Evolutionary conservation across 2,329 filamentous ascomycete genomes (phyloP).

Genomic region (Fusarium sp.): DNA sequence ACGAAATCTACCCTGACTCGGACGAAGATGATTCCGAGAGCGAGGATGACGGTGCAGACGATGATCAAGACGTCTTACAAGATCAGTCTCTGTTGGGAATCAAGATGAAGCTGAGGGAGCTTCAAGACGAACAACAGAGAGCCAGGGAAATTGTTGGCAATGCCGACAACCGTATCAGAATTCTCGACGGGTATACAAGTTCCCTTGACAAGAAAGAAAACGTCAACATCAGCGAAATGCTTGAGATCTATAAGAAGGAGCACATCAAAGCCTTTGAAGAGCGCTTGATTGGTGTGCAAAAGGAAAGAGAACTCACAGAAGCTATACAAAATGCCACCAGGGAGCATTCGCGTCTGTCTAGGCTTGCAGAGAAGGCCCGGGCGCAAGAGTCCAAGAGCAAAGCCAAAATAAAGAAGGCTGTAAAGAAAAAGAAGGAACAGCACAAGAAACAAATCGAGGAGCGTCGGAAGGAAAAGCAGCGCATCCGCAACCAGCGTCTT

Average conservation of each 20-base stretch:
- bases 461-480: slow-evolving; percentile 56
- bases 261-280: slow-evolving; percentile 59
- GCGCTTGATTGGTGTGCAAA: slow-evolving; percentile 51
- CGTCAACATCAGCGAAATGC: slow-evolving; percentile 52
- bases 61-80: slow-evolving; percentile 43
- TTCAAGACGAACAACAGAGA: slow-evolving; percentile 43
- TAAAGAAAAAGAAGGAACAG: slow-evolving; percentile 53
- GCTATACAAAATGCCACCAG: slow-evolving; percentile 51
- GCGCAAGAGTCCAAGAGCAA: slow-evolving; percentile 48
- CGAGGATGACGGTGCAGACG: slow-evolving; percentile 42
- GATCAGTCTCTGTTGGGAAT: slow-evolving; percentile 42
- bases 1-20: slow-evolving; percentile 65
- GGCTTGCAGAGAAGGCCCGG: slow-evolving; percentile 46
- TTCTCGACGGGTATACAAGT: slow-evolving; percentile 57
- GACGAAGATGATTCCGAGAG: slow-evolving; percentile 53
- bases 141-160: slow-evolving; percentile 43
- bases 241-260: slow-evolving; percentile 59
- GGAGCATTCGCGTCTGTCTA: slow-evolving; percentile 51
- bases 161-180: slow-evolving; percentile 53
- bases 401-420: slow-evolving; percentile 53
- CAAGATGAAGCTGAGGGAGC: slow-evolving; percentile 48
- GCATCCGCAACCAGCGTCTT: slow-evolving; percentile 58
- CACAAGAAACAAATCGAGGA: slow-evolving; percentile 54
- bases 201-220: slow-evolving; percentile 52
- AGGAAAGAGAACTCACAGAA: slow-evolving; percentile 51